Base-by-base conservation (phyloP, 768 basidiomycete species). In the Trametes meyenii region DNA sequence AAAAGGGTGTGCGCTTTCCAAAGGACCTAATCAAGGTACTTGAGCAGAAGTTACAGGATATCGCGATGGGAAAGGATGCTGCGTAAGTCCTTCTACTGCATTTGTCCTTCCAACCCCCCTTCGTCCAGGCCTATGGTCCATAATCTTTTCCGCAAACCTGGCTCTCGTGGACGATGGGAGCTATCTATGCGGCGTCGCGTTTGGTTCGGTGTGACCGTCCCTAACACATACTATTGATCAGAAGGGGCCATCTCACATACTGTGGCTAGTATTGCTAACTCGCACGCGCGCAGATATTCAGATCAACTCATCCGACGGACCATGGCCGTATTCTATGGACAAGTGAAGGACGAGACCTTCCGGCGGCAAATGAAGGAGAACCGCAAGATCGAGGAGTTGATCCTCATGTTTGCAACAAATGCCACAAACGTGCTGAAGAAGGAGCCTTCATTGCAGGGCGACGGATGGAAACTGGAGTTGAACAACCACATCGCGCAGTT, bases 321-420 rank as follows among this genome's bases (percentile, higher is more conserved):
- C 1, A 90, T 96, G 81, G 96, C 89, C 58, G 88, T 90, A 36
- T 98, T 98, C 74, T 98, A 95, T 72, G 89, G 89, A 13, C 92
- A 94, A 63, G 93, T 92, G 73, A 86, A 88, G 73, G 87, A 91
- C 60, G 90, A 93, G 26, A 82, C 80, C 40, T 96, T 97, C 79
- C 87, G 90, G 59, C 83, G 85, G 38, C 91, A 95, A 68, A 90
- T 98, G 86, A 93, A 94, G 75, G 96, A 98, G 73, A 96, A 93
- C 73, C 84, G 97, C 48, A 97, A 96, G 78, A 92, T 98, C 40
- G 97, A 99, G 76, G 95, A 98, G 65, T 88, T 99, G 56, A 96
- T 99, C 61, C 81, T 99, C 53, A 91, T 92, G 83, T 98, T 98
- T 69, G 96, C 96, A 12, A 92, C 95, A 1, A 88, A 94, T 54